Evolutionary conservation across 805 yeast species (phyloP), one percentile per base, ranked within the genome.

Genomic region (Wickerhamomyces queroliae): DNA sequence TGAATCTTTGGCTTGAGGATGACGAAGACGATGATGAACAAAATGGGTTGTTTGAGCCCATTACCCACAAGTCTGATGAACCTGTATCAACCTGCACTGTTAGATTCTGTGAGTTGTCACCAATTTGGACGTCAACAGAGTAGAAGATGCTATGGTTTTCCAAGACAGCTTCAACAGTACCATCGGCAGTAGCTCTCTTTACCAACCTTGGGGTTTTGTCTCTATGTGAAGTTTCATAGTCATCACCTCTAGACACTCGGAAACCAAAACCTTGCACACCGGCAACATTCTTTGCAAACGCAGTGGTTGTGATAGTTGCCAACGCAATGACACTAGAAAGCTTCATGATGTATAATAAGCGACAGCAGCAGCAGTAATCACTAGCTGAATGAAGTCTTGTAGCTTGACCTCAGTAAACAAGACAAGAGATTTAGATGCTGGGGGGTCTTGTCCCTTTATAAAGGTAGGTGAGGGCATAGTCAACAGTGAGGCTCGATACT

Each of bases 11-110:
- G 13, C 17, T 32, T 34, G 18, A 24, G 15, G 36, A 19, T 7
- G 41, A 35, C 8, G 46, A 24, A 8, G 34, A 5, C 4, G 47
- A 35, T 4, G 55, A 42, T 3, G 50, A 33, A 50, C 79, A 73
- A 41, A 65, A 70, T 2, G 80, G 71, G 49, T 76, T 78, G 31
- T 61, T 50, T 2, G 70, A 55, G 21, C 69, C 64, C 43, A 74
- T 66, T 18, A 82, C 75, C 86, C 87, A 82, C 18, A 84, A 60
- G 55, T 83, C 91, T 0, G 85, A 72, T 0, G 89, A 81, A 3
- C 91, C 93, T 1, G 90, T 83, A 52, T 83, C 93, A n/a, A 83
- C 55, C 28, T 80, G 56, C 9, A 82, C 76, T 9, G 64, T 65
- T 6, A 82, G 64, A n/a, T 63, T 56, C 49, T 81, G 82, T 1